Evolutionary conservation across 345 rosid species (phyloP).

Genomic region (Pseudoturritis turrita): DNA sequence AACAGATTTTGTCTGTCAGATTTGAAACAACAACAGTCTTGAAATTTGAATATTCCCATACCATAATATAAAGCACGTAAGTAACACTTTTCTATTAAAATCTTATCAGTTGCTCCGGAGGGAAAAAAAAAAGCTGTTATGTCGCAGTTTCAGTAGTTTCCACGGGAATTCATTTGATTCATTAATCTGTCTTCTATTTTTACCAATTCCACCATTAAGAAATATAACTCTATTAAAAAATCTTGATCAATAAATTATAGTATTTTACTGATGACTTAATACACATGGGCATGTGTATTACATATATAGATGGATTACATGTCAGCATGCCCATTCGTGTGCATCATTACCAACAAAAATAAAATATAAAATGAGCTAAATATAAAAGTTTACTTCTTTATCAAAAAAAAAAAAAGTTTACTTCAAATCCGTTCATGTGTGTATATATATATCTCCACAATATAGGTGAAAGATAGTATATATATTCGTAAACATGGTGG

Average conservation of each 20-base stretch:
- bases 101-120: neutral
- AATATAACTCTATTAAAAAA: neutral
- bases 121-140: neutral
- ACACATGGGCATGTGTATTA: neutral
- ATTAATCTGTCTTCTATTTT: neutral
- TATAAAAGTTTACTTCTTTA: neutral
- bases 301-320: neutral
- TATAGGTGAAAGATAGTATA: neutral
- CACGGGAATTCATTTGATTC: neutral
- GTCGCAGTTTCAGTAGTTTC: neutral
- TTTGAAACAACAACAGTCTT: conserved; percentile 10
- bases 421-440: neutral
- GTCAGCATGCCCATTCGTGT: neutral
- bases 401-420: too few species aligned
- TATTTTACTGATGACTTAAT: too few species aligned
- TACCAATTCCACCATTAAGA: neutral
- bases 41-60: conserved; percentile 15
- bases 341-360: neutral
- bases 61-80: neutral
- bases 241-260: neutral
- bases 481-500: too few species aligned
- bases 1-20: conserved; percentile 15
- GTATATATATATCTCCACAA: neutral
- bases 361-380: neutral
- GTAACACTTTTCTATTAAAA: neutral